Conservation (phyloP, 495 filamentous ascomycete genomes). For the Xanthoparmelia taractica region DNA sequence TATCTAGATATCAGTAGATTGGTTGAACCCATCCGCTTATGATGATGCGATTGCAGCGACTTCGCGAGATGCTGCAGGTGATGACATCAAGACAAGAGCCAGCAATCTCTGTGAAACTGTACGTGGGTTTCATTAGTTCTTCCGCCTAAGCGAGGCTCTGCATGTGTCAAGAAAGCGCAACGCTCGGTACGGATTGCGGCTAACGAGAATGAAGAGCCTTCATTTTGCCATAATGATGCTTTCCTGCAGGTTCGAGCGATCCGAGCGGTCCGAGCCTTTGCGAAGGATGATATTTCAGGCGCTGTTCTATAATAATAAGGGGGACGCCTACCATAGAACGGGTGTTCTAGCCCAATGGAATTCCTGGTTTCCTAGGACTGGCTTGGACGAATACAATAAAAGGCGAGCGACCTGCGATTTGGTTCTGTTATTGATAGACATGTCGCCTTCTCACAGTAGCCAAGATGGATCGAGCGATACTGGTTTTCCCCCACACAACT, state of each 20-base stretch:
- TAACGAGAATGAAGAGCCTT: background rate
- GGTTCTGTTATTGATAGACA: background rate
- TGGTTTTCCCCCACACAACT: background rate
- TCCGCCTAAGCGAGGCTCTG: conserved; percentile 1
- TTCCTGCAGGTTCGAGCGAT: background rate
- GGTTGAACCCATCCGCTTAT: too few relatives aligned
- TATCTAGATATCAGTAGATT: too few relatives aligned
- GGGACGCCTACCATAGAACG: background rate
- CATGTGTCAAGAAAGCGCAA: background rate
- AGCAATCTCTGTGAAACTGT: too few relatives aligned
- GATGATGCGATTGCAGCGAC: too few relatives aligned
- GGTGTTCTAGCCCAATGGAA: background rate
- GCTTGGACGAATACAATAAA: background rate
- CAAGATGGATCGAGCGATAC: background rate
- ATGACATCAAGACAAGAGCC: too few relatives aligned
- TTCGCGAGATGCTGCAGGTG: too few relatives aligned
- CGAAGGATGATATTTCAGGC: background rate
- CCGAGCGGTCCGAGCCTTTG: background rate
- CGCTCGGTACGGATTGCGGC: background rate
- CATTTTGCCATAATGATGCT: background rate
- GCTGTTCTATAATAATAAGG: background rate
- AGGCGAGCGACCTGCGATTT: background rate
- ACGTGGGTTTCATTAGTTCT: background rate
- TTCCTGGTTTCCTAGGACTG: background rate
- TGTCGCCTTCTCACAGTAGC: background rate